Evolutionary conservation across 2,329 filamentous ascomycete genomes (phyloP), one percentile per base, ranked within the genome.

Genomic region (Leptodontidium sp.): DNA sequence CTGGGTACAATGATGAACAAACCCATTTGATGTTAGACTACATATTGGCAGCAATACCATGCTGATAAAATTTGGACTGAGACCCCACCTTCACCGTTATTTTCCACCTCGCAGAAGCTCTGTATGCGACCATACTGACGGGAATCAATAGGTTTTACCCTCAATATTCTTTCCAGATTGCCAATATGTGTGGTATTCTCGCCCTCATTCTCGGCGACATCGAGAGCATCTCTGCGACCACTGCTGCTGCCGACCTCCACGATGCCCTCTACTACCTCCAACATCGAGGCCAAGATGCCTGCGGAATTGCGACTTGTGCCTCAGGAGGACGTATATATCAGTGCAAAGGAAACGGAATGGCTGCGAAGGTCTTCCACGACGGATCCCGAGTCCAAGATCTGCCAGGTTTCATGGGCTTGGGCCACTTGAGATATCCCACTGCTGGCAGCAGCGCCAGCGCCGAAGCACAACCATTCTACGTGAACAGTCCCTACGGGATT

Each of bases 381-480:
- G 94, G 93, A 73, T 86, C 88, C 68, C 87, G 91, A 70, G 85
- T 94, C 50, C 83, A 87, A 61, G 89, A 94, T 76, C 86, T 96
- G 63, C 91, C 93, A 14, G 94, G 94, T 43, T 95, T 88, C 80
- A 94, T 96, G 91, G 93, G 93, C 70, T 86, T 97, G 69, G 91
- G 88, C 52, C 94, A 98, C 80, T 81, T 98, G 74, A 86, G 94
- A 79, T 98, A 98, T 80, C 94, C 94, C 12, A 98, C 94, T 8
- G 92, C 92, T 14, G 94, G 94, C 67, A 96, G 90, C 79, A 92
- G 91, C 73, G 88, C 88, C 68, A 95, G 93, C 77, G 90, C 93
- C 8, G 93, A 97, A 81, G 93, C 93, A 12, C 94, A 97, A 81
- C 94, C 94, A 0, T 97, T 98, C 80, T 97, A 96, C 78, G 93